These are phyloP conservation scores for Chlorella variabilis DNA, from an alignment of 163 green algal species.

Conservation along the genomic window DNA sequence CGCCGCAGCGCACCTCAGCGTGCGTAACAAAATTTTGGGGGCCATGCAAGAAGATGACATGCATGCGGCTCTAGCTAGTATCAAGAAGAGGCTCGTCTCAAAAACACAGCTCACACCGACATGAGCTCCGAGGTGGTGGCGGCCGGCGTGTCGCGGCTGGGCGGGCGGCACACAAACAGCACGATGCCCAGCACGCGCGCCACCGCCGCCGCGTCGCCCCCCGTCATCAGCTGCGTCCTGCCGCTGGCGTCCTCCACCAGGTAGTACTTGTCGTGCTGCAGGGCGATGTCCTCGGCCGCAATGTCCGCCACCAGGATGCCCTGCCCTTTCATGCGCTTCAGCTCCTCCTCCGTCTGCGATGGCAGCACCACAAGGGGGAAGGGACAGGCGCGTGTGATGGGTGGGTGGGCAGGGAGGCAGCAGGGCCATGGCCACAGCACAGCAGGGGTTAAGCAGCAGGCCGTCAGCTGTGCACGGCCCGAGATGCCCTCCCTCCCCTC, in stretches of 20 bases:
- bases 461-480: too few relatives aligned
- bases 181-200: slow-evolving; percentile 39
- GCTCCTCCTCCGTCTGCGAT: slow-evolving; percentile 71
- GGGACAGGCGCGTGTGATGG: too few relatives aligned
- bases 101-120: slow-evolving; percentile 40
- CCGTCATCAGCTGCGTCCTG: slow-evolving; percentile 35
- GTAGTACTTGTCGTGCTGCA: slow-evolving; percentile 32
- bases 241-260: slow-evolving; percentile 1
- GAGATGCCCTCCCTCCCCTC: too few relatives aligned
- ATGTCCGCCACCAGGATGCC: slow-evolving; percentile 73
- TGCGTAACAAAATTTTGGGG: too few relatives aligned
- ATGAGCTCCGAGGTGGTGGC: slow-evolving; percentile 40
- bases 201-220: neutral
- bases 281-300: neutral
- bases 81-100: too few relatives aligned
- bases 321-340: slow-evolving; percentile 54
- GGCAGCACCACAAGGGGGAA: too few relatives aligned
- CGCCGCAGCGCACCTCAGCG: too few relatives aligned
- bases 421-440: too few relatives aligned
- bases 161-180: slow-evolving; percentile 56
- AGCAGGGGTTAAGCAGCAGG: too few relatives aligned
- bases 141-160: slow-evolving; percentile 27
- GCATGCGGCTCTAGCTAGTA: too few relatives aligned
- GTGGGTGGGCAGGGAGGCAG: too few relatives aligned
- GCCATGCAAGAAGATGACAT: too few relatives aligned